Conservation (phyloP, 2,329 filamentous ascomycete genomes). For the Penicillium sp. region DNA sequence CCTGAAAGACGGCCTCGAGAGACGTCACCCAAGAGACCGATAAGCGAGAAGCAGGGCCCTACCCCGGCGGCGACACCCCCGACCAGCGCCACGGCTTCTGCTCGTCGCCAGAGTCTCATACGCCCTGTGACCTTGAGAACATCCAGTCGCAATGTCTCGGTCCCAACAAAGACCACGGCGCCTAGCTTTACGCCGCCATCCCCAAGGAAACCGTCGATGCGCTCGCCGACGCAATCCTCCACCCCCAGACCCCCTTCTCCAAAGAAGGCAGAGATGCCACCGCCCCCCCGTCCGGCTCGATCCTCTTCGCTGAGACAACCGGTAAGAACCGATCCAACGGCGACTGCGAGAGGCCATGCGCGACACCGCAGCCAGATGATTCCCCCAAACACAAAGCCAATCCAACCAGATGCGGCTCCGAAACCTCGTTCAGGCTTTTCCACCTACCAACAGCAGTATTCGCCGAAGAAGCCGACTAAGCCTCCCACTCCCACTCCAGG, state of each 20-base stretch:
- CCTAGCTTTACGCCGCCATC: conserved; percentile 21
- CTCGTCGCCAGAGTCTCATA: conserved; percentile 32
- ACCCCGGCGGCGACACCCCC: not conserved
- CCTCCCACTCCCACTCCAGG: conserved; percentile 21
- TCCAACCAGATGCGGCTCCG: conserved; percentile 12
- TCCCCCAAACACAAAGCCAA: conserved; percentile 16
- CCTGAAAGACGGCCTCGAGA: conserved; percentile 19
- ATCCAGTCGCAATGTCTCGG: conserved; percentile 14
- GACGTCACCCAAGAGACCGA: conserved; percentile 14
- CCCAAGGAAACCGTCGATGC: conserved; percentile 22
- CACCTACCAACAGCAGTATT: conserved; percentile 40
- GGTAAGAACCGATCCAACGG: conserved; percentile 14
- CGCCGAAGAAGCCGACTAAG: conserved; percentile 37
- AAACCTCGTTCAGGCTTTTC: conserved; percentile 32
- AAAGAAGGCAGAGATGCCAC: conserved; percentile 35
- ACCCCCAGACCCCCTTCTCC: conserved; percentile 20
- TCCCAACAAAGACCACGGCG: conserved; percentile 20
- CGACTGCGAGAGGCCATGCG: conserved; percentile 26
- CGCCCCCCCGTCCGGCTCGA: conserved; percentile 33
- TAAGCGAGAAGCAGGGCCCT: conserved; percentile 4
- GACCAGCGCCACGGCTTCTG: not conserved
- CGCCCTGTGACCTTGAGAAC: conserved; percentile 27
- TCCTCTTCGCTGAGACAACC: conserved; percentile 41
- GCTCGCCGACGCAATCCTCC: conserved; percentile 12
- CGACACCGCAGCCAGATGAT: conserved; percentile 39